Base-by-base conservation (phyloP, 1,139 yeast genomes). In the Debaryomyces psychrophilus region DNA sequence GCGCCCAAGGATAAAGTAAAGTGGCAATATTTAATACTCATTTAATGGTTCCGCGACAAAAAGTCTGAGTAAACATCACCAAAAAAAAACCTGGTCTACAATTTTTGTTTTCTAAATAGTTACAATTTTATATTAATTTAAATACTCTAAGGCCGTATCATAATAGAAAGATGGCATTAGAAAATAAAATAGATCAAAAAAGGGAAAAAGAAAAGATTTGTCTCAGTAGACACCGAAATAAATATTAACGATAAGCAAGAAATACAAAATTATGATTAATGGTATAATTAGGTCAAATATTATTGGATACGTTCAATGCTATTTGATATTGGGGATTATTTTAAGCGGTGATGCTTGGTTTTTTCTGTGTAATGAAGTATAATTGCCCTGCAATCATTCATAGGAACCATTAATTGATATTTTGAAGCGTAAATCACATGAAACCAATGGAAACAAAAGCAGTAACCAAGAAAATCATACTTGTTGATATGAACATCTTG, bases 341-440 rank as follows among this genome's bases (percentile, higher is more conserved):
- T 11, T 18, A 27, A 25, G 40, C 15, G 23, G n/a, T n/a, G 9
- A 26, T 23, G 28, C 31, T 26, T 25, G 40, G 22, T 26, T 26
- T 37, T 37, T 37, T 26, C 31, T 17, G 20, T 37, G 8, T 9
- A 31, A 12, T 31, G 34, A 12, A 22, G 38, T 20, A 29, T n/a
- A 41, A 26, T 25, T 23, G 39, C 38, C 44, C 41, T 38, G 41
- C 41, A 38, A 38, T 28, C 33, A 38, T 38, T 26, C 40, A 18
- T 18, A 28, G 29, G 22, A 28, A 38, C 41, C 41, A 38, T 38
- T 28, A 28, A 28, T 26, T 38, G 34, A 28, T 27, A 38, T 11
- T 25, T 33, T 18, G 28, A 25, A 18, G 8, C 6, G 14, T 28
- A 22, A n/a, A 33, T 41, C 35, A 41, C 44, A 41, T 33, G 44